These are phyloP conservation scores for Xerocomus minutiporus DNA, from an alignment of 1,284 basidiomycete species.

Conservation along the genomic window DNA sequence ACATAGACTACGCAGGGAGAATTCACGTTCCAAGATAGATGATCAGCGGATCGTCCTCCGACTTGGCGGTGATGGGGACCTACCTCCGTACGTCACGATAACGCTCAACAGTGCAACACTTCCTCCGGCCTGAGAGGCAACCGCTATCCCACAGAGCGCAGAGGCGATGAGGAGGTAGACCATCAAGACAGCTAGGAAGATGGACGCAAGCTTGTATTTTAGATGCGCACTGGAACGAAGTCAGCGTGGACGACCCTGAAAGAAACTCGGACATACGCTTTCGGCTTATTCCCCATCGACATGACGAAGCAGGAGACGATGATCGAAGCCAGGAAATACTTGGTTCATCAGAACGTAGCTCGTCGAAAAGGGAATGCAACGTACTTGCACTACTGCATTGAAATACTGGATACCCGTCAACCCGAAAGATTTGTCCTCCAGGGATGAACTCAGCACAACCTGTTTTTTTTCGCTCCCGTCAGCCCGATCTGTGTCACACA, in stretches of 20 bases:
- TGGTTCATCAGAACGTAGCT: slow-evolving; percentile 12
- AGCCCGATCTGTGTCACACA: neutral
- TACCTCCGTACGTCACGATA: slow-evolving; percentile 79
- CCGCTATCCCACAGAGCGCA: slow-evolving; percentile 69
- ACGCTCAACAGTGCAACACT: slow-evolving; percentile 81
- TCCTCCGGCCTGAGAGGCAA: slow-evolving; percentile 58
- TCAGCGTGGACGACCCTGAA: neutral
- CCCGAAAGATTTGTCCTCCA: slow-evolving; percentile 74
- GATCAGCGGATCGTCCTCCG: neutral
- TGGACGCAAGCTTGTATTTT: slow-evolving; percentile 83
- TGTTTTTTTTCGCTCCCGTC: slow-evolving; percentile 28
- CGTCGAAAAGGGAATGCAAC: neutral
- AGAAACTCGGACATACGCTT: slow-evolving; percentile 51
- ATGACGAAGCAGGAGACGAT: slow-evolving; percentile 89
- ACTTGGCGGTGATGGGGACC: slow-evolving; percentile 19
- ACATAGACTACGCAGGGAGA: slow-evolving; percentile 53
- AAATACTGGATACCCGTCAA: slow-evolving; percentile 70
- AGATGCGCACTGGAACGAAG: slow-evolving; percentile 55
- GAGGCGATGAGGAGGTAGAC: slow-evolving; percentile 78
- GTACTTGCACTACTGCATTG: slow-evolving; percentile 75
- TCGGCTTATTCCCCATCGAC: slow-evolving; percentile 95
- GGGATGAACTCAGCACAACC: slow-evolving; percentile 83
- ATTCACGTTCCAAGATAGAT: slow-evolving; percentile 4
- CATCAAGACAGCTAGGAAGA: slow-evolving; percentile 77
- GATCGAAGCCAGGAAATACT: slow-evolving; percentile 85